A percentile compares a stretch with the other conserved stretches of the same genome.
phyloP scores from a whole-genome alignment of 257 asterid species.

The Rauvolfia tetraphylla region DNA sequence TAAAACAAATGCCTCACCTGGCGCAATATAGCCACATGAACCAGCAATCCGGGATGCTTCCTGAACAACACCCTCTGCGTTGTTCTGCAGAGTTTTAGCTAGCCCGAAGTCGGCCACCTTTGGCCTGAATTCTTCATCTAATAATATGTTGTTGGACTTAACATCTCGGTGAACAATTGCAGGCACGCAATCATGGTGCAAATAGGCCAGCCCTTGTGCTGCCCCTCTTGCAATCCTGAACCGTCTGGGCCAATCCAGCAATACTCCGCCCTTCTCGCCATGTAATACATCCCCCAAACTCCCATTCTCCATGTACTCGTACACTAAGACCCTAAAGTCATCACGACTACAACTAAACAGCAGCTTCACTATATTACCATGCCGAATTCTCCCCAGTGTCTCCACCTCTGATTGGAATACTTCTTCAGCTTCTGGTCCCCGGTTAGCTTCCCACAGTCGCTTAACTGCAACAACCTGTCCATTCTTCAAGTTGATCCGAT shows the following conservation, averaged over 20 bases:
- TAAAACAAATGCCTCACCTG: slow-evolving; percentile 41
- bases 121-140: slow-evolving; percentile 37
- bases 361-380: slow-evolving; percentile 66
- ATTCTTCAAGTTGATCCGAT: slow-evolving; percentile 48
- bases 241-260: slow-evolving; percentile 73
- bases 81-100: slow-evolving; percentile 50
- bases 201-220: slow-evolving; percentile 82
- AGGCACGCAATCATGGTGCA: slow-evolving; percentile 65
- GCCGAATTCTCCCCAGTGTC: slow-evolving; percentile 56
- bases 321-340: slow-evolving; percentile 60
- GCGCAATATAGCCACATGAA: slow-evolving; percentile 85
- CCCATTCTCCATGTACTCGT: slow-evolving; percentile 69
- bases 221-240: slow-evolving; percentile 60
- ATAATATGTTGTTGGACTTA: slow-evolving; percentile 39
- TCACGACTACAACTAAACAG: slow-evolving; percentile 60
- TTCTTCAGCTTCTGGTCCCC: slow-evolving; percentile 42
- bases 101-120: slow-evolving; percentile 81
- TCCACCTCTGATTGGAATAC: slow-evolving; percentile 55
- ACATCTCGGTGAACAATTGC: slow-evolving; percentile 40
- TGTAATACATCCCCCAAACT: slow-evolving; percentile 70
- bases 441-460: slow-evolving; percentile 62
- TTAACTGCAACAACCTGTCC: slow-evolving; percentile 81
- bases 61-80: slow-evolving; percentile 35
- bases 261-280: slow-evolving; percentile 54
- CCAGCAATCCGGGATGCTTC: slow-evolving; percentile 73